Evolutionary conservation across 129 eudicot species (phyloP).

Genomic region (Chrysanthemum seticuspe): DNA sequence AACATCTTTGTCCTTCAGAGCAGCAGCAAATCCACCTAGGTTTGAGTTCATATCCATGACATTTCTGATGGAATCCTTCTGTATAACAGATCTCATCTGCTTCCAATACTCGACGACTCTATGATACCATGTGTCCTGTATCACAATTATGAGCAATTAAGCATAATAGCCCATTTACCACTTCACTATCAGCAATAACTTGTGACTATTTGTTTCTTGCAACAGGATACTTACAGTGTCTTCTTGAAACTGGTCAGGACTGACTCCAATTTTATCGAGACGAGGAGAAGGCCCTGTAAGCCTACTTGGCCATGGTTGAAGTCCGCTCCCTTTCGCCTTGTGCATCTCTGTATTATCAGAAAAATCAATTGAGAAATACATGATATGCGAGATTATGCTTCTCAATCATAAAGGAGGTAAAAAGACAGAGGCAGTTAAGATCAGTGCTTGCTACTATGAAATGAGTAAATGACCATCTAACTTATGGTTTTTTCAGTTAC

Average conservation of each 20-base stretch:
- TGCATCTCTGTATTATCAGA: conserved; percentile 60
- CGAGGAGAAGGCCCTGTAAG: conserved; percentile 73
- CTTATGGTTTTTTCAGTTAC: not conserved
- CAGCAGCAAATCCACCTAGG: conserved; percentile 92
- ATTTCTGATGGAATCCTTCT: conserved; percentile 67
- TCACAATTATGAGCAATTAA: conserved; percentile 12
- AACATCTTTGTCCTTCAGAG: conserved; percentile 75
- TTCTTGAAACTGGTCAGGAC: conserved; percentile 53
- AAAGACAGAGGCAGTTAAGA: too few relatives aligned
- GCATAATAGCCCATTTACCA: not conserved
- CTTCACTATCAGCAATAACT: not conserved
- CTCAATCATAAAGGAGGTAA: too few relatives aligned
- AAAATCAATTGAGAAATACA: not conserved
- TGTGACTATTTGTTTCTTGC: not conserved
- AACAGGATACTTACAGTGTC: conserved; percentile 63
- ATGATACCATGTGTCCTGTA: conserved; percentile 65
- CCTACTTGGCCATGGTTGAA: conserved; percentile 88
- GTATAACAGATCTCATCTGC: conserved; percentile 75
- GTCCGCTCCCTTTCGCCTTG: conserved; percentile 63
- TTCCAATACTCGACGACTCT: conserved; percentile 88
- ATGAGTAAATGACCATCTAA: not conserved
- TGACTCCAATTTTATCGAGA: conserved; percentile 67
- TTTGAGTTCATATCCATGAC: conserved; percentile 97
- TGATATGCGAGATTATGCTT: not conserved
- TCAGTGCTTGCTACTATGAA: too few relatives aligned